Percentiles rank a stretch among this genome's conserved stretches.
Conservation (phyloP, 225 moss, liverwort and hornwort species). For the Pleurozium schreberi region DNA sequence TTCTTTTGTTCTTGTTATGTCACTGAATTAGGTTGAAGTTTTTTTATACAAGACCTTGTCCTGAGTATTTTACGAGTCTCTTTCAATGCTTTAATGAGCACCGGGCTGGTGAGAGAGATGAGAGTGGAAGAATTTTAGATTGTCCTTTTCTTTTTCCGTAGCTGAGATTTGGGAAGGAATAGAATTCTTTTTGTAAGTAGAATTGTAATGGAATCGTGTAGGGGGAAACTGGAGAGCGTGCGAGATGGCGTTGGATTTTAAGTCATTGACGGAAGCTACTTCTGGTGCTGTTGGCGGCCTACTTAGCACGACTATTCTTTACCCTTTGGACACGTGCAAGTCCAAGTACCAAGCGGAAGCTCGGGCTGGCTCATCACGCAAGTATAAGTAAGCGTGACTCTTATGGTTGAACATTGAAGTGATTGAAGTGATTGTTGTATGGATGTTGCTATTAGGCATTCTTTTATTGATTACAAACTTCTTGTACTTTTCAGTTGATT, state of each 20-base stretch:
- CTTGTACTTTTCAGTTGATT: neutral
- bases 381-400: neutral
- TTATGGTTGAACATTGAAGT: neutral
- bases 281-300: conserved; percentile 96
- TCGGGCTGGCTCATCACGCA: conserved; percentile 10
- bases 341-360: conserved; percentile 28
- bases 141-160: neutral
- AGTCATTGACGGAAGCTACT: conserved; percentile 79
- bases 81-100: neutral
- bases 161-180: neutral
- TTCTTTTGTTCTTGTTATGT: neutral
- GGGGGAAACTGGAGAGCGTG: neutral
- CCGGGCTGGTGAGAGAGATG: neutral
- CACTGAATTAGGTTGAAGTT: neutral
- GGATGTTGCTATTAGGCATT: neutral
- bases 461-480: neutral
- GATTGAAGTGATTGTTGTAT: neutral
- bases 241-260: conserved; percentile 74
- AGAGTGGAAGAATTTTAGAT: neutral
- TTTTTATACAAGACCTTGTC: neutral
- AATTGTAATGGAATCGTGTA: neutral
- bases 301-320: conserved; percentile 82
- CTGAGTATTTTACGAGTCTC: neutral
- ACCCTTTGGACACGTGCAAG: conserved; percentile 97
- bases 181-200: neutral